phyloP scores from a whole-genome alignment of 176 grass and related monocot species.

The Eleusine indica region DNA sequence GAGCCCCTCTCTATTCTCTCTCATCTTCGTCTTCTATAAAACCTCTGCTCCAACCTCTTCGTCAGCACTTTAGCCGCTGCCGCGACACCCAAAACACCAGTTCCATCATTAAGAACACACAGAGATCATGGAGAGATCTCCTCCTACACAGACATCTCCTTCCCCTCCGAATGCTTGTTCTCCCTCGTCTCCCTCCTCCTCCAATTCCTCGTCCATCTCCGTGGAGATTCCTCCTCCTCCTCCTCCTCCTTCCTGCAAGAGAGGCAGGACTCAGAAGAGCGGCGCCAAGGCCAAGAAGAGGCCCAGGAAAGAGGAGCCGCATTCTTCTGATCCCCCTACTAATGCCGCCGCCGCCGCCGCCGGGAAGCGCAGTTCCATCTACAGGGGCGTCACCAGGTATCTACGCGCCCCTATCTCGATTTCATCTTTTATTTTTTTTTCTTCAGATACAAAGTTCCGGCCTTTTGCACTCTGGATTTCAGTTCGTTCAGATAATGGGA shows the following conservation, averaged over 20 bases:
- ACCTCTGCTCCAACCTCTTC: background rate
- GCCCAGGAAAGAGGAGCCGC: slow-evolving; percentile 45
- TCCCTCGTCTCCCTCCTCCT: slow-evolving; percentile 3
- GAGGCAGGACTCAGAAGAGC: background rate
- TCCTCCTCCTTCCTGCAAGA: slow-evolving; percentile 6
- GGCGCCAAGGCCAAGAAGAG: slow-evolving; percentile 62
- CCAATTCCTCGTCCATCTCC: slow-evolving; percentile 48
- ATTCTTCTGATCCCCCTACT: slow-evolving; percentile 27
- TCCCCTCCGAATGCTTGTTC: background rate
- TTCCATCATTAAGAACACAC: background rate
- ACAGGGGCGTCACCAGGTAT: slow-evolving; percentile 93
- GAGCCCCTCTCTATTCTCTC: no score
- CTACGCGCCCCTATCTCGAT: background rate
- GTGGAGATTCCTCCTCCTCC: slow-evolving; percentile 6
- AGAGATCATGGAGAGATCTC: slow-evolving; percentile 45
- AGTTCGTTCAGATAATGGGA: background rate
- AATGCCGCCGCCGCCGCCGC: slow-evolving; percentile 40
- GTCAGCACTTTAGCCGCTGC: background rate
- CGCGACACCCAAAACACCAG: no score
- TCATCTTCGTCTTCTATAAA: background rate
- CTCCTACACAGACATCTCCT: slow-evolving; percentile 22
- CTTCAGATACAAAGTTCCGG: background rate
- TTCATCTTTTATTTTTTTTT: background rate
- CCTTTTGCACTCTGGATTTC: background rate
- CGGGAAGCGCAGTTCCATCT: slow-evolving; percentile 85